phyloP scores from a whole-genome alignment of 108 stramenopile species.

The Cyclotella cryptica region DNA sequence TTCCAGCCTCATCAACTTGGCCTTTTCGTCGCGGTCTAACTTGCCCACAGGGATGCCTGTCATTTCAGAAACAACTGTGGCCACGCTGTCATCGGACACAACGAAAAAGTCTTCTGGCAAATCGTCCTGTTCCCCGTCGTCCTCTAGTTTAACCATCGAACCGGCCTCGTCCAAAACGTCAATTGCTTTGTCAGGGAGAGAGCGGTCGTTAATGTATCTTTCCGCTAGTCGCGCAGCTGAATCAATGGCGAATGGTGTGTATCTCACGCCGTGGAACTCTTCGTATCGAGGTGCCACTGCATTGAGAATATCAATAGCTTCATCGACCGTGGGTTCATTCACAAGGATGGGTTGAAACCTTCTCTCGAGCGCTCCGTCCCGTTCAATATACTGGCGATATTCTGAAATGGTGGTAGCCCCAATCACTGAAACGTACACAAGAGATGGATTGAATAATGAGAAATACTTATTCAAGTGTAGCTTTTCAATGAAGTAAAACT shows the following conservation, averaged over 20 bases:
- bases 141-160: conserved; percentile 85
- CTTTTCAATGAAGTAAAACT: not conserved
- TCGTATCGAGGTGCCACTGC: conserved; percentile 83
- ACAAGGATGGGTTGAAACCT: conserved; percentile 88
- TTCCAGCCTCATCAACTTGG: conserved; percentile 84
- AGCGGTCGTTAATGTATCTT: conserved; percentile 78
- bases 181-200: conserved; percentile 88
- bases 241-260: conserved; percentile 66
- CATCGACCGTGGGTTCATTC: conserved; percentile 83
- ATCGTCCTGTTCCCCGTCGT: conserved; percentile 59
- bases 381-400: conserved; percentile 89
- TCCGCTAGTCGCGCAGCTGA: conserved; percentile 75
- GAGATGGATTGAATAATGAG: not conserved
- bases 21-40: conserved; percentile 78
- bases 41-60: conserved; percentile 76
- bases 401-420: conserved; percentile 92
- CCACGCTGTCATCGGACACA: conserved; percentile 73
- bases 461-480: not conserved
- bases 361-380: conserved; percentile 88
- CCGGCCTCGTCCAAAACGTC: conserved; percentile 97
- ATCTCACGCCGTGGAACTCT: conserved; percentile 79
- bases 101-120: conserved; percentile 65
- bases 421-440: conserved; percentile 45
- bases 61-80: conserved; percentile 68
- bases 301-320: conserved; percentile 81